Percentiles rank a stretch among this genome's conserved stretches.
Evolutionary conservation across 768 basidiomycete genomes (phyloP).

Genomic region (Leccinum subgranulosum): DNA sequence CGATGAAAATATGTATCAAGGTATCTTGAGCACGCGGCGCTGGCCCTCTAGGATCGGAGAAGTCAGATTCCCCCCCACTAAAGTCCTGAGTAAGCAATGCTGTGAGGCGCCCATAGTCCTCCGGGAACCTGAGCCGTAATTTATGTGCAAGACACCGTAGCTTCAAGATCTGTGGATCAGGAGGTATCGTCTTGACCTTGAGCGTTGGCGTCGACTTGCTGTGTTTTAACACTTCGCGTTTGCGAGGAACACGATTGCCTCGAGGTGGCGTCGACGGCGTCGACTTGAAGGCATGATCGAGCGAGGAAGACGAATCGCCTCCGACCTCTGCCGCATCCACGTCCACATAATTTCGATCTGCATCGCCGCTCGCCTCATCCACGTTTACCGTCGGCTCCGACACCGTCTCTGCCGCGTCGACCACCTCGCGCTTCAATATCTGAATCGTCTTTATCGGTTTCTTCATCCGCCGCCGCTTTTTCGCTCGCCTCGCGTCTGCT

Average conservation of each 20-base stretch:
- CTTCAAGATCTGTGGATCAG: conserved; percentile 47
- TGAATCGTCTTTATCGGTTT: conserved; percentile 30
- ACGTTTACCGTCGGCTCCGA: conserved; percentile 22
- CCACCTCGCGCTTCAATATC: conserved; percentile 23
- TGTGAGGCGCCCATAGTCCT: conserved; percentile 39
- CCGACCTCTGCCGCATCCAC: conserved; percentile 15
- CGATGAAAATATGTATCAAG: conserved; percentile 40
- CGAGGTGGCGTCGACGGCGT: conserved; percentile 32
- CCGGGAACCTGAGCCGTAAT: conserved; percentile 53
- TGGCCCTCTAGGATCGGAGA: conserved; percentile 33
- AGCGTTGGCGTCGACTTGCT: conserved; percentile 48
- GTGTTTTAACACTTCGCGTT: conserved; percentile 34
- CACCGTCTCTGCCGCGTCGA: conserved; percentile 18
- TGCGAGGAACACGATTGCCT: conserved; percentile 16
- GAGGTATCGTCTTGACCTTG: conserved; percentile 37
- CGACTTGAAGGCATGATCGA: conserved; percentile 22
- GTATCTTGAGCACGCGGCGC: conserved; percentile 31
- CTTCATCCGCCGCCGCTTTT: conserved; percentile 37
- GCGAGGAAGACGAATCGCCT: conserved; percentile 30
- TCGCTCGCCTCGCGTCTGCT: conserved; percentile 37
- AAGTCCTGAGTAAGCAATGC: conserved; percentile 33
- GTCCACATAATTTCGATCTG: conserved; percentile 22
- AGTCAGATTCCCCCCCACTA: conserved; percentile 34
- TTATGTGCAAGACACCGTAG: conserved; percentile 55
- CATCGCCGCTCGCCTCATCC: conserved; percentile 26